Evolutionary conservation across 1,284 basidiomycete species (phyloP), one percentile per base, ranked within the genome.

Genomic region (Ganoderma sinense): DNA sequence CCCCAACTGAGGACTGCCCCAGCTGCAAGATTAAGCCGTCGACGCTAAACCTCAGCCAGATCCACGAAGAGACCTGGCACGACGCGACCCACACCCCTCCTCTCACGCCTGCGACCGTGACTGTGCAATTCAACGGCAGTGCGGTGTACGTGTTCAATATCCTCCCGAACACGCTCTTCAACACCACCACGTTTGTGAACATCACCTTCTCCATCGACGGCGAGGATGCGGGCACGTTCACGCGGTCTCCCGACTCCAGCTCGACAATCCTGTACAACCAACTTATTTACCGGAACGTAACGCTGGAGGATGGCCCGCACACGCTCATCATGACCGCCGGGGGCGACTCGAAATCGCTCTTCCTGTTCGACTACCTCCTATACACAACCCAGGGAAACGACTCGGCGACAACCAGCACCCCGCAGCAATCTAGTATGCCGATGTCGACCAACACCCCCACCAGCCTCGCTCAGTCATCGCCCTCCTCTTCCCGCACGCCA

Each of bases 351-450:
- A 59, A 48, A 58, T 73, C 74, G 20, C 51, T 75, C 20, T 65
- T 73, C 2, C 62, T 77, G 1, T 65, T 77, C 26, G 76, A 77
- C 64, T 75, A 75, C 55, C 63, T 74, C 6, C 36, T 69, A 8
- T 76, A 77, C 64, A 59, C 58, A n/a, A 40, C 58, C 58, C 14
- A 59, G 20, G 58, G 26, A 33, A 40, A 59, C 33, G 58, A 59
- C 3, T n/a, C 58, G 31, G 23, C 58, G n/a, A 11, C 33, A 4
- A 39, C 31, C 18, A 20, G 1, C 10, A 4, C 58, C 29, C 10
- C 45, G 4, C 45, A 48, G 23, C n/a, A 10, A 10, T 48, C 45
- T 23, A 20, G 41, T 18, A 7, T 14, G 4, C 18, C 41, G 6
- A 16, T 18, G 1, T 45, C 48, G 5, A 26, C 23, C 4, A 23